Conservation (phyloP, 2,329 filamentous ascomycete species). For the Gnomoniopsis sp. region DNA sequence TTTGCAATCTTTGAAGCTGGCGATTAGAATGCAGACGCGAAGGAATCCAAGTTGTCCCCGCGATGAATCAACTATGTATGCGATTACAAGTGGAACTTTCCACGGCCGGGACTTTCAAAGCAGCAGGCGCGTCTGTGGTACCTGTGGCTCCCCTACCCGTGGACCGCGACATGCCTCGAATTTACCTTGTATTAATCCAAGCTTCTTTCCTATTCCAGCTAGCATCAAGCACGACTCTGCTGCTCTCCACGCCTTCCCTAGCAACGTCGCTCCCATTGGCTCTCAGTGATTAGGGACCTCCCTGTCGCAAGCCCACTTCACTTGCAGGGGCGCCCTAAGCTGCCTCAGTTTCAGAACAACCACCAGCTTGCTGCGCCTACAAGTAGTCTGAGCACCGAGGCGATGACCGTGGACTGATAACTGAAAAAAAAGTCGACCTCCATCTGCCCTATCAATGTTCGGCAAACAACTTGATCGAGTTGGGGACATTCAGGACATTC, state of each 20-base stretch:
- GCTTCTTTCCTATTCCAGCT: slow-evolving; percentile 2
- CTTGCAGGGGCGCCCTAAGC: neutral
- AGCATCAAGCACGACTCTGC: neutral
- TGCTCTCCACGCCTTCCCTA: neutral
- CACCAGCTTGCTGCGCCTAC: neutral
- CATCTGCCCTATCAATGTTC: neutral
- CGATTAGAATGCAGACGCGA: neutral
- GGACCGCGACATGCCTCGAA: slow-evolving; percentile 3
- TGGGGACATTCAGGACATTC: neutral
- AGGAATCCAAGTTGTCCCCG: neutral
- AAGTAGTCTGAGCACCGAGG: neutral
- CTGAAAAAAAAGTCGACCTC: slow-evolving; percentile 7
- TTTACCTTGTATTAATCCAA: neutral
- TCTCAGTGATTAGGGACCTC: neutral
- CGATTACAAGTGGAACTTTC: neutral
- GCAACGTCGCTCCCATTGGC: slow-evolving; percentile 1
- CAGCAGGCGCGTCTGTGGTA: slow-evolving; percentile 7
- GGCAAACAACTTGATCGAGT: neutral
- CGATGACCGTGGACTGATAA: neutral
- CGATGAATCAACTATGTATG: neutral
- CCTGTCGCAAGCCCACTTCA: neutral
- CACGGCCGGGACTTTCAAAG: neutral
- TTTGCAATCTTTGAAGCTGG: neutral
- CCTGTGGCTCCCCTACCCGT: neutral
- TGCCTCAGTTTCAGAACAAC: neutral